Conservation (phyloP, 2,329 filamentous ascomycete species). For the Fusarium praegraminearum region DNA sequence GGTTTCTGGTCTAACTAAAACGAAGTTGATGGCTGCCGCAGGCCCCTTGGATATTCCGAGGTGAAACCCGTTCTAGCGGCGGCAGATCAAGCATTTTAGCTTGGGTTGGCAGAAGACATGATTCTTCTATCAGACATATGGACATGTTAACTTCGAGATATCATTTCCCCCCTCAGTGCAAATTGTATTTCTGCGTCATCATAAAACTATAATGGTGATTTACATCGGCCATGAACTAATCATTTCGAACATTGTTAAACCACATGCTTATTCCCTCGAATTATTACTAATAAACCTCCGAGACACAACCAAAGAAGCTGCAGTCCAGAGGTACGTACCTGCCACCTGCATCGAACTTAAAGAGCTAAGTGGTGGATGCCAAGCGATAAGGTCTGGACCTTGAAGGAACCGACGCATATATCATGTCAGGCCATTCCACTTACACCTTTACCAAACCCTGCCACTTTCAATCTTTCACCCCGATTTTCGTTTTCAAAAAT, state of each 20-base stretch:
- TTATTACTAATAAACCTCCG: neutral
- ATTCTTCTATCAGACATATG: neutral
- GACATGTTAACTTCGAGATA: neutral
- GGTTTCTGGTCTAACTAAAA: conserved; percentile 7
- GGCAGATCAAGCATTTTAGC: neutral
- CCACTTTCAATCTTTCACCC: conserved; percentile 36
- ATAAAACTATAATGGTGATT: neutral
- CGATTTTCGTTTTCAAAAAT: conserved; percentile 24
- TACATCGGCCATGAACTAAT: neutral
- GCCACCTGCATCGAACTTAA: neutral
- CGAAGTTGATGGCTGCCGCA: neutral
- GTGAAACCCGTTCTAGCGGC: conserved; percentile 10
- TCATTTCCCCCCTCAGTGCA: neutral
- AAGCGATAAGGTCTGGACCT: conserved; percentile 42
- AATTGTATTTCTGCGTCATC: neutral
- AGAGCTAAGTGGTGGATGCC: conserved; percentile 32
- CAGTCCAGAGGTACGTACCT: conserved; percentile 37
- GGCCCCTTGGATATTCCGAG: neutral
- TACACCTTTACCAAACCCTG: conserved; percentile 46
- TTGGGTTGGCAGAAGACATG: neutral
- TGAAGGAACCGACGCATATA: conserved; percentile 34
- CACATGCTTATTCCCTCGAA: neutral
- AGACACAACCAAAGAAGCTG: neutral
- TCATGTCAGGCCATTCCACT: conserved; percentile 49
- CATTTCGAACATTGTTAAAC: neutral